These are phyloP conservation scores for Pharus latifolius DNA, from an alignment of 176 grass and related monocot genomes.

Conservation along the genomic window DNA sequence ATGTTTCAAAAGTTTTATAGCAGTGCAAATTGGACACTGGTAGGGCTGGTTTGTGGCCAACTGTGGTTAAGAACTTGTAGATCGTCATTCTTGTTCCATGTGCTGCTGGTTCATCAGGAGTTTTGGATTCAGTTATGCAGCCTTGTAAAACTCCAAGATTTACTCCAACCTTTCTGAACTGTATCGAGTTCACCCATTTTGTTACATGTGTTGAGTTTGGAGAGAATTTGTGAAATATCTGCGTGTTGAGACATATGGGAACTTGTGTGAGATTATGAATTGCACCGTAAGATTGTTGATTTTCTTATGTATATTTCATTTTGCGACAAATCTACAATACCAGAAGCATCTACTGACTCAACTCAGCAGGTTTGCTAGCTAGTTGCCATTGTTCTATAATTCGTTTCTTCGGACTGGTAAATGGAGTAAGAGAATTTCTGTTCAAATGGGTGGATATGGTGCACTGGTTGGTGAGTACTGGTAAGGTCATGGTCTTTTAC, in stretches of 20 bases:
- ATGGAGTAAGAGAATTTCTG: too few species aligned
- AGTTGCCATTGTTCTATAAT: too few species aligned
- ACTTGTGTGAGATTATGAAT: neutral
- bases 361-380: too few species aligned
- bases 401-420: too few species aligned
- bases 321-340: too few species aligned
- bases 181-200: neutral
- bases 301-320: too few species aligned
- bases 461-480: too few species aligned
- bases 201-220: conserved; percentile 1
- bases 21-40: conserved; percentile 1
- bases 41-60: neutral
- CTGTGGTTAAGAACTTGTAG: neutral
- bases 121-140: conserved; percentile 5
- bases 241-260: neutral
- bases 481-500: too few species aligned
- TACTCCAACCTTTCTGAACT: neutral
- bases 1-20: conserved; percentile 10
- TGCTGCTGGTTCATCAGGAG: conserved; percentile 10
- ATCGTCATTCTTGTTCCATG: neutral
- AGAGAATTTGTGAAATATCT: neutral
- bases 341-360: too few species aligned
- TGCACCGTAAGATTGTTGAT: too few species aligned
- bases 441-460: too few species aligned
- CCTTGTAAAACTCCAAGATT: conserved; percentile 20